Conservation (phyloP, 805 yeast species). For the Wickerhamomyces bovis region DNA sequence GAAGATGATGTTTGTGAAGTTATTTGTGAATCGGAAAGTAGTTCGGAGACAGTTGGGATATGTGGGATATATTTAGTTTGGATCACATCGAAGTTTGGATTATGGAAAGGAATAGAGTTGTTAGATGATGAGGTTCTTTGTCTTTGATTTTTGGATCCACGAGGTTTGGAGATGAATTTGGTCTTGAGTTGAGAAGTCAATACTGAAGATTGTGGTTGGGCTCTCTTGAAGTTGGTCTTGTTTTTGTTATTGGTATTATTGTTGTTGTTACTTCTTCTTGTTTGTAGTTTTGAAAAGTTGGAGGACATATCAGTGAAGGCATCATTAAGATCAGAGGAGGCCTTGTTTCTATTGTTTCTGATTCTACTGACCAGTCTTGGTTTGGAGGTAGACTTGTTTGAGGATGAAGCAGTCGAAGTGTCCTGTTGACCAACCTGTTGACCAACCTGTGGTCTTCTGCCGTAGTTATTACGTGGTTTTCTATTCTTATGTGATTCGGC, state of each 20-base stretch:
- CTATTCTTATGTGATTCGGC: neutral
- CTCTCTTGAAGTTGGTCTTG: conserved; percentile 1
- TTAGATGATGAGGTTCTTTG: conserved; percentile 1
- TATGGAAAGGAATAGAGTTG: neutral
- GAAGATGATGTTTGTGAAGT: conserved; percentile 19
- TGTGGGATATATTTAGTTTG: conserved; percentile 15
- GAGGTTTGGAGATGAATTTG: neutral
- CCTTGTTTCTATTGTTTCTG: neutral
- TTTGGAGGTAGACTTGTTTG: neutral
- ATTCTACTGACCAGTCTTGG: conserved; percentile 1
- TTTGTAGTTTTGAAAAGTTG: neutral
- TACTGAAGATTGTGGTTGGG: conserved; percentile 1
- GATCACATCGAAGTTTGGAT: conserved; percentile 17
- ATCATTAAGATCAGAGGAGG: neutral
- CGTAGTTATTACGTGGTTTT: neutral
- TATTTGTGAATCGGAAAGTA: conserved; percentile 12
- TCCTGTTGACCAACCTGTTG: no score
- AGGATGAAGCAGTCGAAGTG: no score
- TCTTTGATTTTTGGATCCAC: neutral
- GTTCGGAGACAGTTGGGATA: conserved; percentile 11
- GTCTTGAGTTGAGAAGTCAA: neutral
- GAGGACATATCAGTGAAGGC: conserved; percentile 4
- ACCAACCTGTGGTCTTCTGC: neutral
- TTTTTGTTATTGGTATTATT: conserved; percentile 1
- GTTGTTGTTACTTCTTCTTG: conserved; percentile 1